Conservation (phyloP, 1,284 basidiomycete species). For the Apiotrichum laibachii region DNA sequence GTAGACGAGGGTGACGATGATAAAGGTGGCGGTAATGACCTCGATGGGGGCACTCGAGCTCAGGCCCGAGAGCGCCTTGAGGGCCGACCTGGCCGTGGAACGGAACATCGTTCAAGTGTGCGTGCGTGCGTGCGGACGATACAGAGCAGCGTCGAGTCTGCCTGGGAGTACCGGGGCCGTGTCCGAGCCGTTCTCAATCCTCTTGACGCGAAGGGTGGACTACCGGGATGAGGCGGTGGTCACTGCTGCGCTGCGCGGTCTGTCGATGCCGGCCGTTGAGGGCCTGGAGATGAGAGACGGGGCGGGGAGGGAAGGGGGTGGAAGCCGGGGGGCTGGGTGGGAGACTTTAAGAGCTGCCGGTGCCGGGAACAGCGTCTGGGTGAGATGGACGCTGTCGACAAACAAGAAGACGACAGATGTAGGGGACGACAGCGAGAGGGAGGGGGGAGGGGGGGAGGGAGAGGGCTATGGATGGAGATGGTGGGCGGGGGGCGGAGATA, state of each 20-base stretch:
- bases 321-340: not conserved
- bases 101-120: slow-evolving; percentile 2
- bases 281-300: not conserved
- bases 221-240: not conserved
- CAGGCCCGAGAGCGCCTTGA: slow-evolving; percentile 46
- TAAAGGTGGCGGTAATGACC: slow-evolving; percentile 80
- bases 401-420: too few relatives aligned
- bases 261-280: slow-evolving; percentile 2
- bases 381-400: too few relatives aligned
- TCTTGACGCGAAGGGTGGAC: not conserved
- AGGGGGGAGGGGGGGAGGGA: not conserved
- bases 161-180: not conserved
- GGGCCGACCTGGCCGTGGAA: slow-evolving; percentile 33
- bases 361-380: too few relatives aligned
- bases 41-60: slow-evolving; percentile 62
- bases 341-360: not conserved
- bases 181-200: not conserved
- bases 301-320: not conserved
- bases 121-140: not conserved
- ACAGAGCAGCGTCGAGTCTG: not conserved
- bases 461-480: not conserved
- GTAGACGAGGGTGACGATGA: slow-evolving; percentile 83
- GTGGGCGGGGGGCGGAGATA: not conserved
- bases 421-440: too few relatives aligned
- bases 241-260: too few relatives aligned